These are phyloP conservation scores for Colletotrichum sp. DNA, from an alignment of 2,329 filamentous ascomycete genomes.

Conservation along the genomic window DNA sequence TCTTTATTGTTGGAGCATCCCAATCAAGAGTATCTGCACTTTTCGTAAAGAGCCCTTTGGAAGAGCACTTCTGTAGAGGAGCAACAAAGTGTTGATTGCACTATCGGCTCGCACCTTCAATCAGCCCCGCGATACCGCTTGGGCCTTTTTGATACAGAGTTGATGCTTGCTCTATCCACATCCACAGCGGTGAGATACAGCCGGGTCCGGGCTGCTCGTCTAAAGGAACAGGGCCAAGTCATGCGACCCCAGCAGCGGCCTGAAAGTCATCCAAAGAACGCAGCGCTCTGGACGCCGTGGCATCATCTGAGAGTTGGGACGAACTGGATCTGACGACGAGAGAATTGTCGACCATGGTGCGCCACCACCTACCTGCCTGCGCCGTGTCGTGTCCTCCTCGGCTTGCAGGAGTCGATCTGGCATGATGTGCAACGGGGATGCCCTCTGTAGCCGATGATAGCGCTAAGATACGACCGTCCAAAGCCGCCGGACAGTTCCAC, in stretches of 20 bases:
- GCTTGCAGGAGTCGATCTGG: constrained; percentile 18
- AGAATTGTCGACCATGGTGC: background rate
- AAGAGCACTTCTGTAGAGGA: background rate
- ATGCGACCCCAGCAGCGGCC: background rate
- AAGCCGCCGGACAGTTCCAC: background rate
- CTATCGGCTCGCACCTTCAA: background rate
- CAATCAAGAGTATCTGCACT: background rate
- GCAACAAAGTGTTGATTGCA: background rate
- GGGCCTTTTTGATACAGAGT: background rate
- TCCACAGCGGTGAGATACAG: background rate
- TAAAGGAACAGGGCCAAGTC: background rate
- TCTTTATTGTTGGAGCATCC: background rate
- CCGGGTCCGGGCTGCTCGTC: background rate
- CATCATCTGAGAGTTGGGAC: constrained; percentile 12
- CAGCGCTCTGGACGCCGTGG: background rate
- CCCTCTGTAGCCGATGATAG: background rate
- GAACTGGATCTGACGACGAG: constrained; percentile 11
- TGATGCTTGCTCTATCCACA: background rate
- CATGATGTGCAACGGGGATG: constrained; percentile 13
- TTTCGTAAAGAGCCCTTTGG: background rate
- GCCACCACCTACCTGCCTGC: background rate
- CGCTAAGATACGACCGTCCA: background rate
- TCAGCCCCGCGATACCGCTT: background rate
- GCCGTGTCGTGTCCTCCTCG: background rate
- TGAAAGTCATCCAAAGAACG: background rate